Evolutionary conservation across 371 early-diverging fungal genomes (phyloP).

Genomic region (Mortierella sp.): DNA sequence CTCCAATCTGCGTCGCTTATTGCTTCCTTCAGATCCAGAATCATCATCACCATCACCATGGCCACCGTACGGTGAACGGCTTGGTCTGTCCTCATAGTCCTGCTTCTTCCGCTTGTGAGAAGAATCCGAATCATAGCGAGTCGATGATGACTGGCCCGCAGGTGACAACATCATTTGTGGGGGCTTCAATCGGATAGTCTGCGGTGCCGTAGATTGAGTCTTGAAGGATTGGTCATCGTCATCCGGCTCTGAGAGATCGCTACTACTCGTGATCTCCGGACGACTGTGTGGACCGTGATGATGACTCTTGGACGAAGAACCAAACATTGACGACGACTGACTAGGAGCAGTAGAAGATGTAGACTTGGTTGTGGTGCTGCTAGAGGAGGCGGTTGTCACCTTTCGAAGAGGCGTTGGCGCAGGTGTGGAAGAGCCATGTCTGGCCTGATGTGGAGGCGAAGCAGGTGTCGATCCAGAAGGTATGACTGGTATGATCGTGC

Average conservation of each 20-base stretch:
- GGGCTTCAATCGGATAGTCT: conserved; percentile 44
- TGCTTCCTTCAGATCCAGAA: conserved; percentile 9
- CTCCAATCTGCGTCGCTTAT: conserved; percentile 28
- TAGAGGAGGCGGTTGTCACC: conserved; percentile 7
- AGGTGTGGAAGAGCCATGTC: conserved; percentile 40
- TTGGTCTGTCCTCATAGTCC: too few relatives aligned
- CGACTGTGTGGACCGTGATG: conserved; percentile 6
- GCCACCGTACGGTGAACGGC: too few relatives aligned
- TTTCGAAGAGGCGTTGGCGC: conserved; percentile 32
- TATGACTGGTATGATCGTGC: neutral
- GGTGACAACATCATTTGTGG: conserved; percentile 32
- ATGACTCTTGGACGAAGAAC: conserved; percentile 14
- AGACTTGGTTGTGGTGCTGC: conserved; percentile 6
- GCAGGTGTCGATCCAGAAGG: conserved; percentile 11
- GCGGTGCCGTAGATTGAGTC: neutral
- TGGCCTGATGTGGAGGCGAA: conserved; percentile 14
- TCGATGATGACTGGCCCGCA: neutral
- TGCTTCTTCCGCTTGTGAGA: conserved; percentile 28
- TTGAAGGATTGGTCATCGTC: conserved; percentile 11
- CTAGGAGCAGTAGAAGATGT: conserved; percentile 17
- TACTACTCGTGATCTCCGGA: conserved; percentile 26
- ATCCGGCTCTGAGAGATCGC: conserved; percentile 43
- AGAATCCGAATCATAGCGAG: conserved; percentile 29
- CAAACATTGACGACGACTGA: conserved; percentile 1
- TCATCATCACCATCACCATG: conserved; percentile 1